Conservation (phyloP, 257 asterid genomes). For the Paraleonurus japonicus region DNA sequence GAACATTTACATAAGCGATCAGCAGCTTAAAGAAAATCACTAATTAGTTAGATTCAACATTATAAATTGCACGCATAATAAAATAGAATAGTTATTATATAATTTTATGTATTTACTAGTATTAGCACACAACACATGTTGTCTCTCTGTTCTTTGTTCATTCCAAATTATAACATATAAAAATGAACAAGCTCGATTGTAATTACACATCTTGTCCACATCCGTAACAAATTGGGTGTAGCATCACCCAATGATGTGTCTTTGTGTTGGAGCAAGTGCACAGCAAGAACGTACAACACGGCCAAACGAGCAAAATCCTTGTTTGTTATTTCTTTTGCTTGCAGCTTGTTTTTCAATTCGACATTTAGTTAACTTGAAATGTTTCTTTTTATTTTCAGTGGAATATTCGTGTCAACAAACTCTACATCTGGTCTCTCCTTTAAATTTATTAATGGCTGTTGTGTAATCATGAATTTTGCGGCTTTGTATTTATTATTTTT, state of each 20-base stretch:
- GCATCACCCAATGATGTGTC: background rate
- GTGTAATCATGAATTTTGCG: no score
- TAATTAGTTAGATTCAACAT: background rate
- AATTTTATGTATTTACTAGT: background rate
- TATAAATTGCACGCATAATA: background rate
- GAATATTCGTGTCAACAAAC: background rate
- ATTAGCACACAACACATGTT: background rate
- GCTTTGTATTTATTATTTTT: no score
- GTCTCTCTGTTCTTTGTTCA: background rate
- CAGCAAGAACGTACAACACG: background rate
- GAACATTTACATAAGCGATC: background rate
- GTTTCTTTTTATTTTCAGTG: background rate
- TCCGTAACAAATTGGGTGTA: conserved; percentile 1
- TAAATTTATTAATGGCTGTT: no score
- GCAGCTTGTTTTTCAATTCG: background rate
- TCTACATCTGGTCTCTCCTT: background rate
- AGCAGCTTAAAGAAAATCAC: background rate
- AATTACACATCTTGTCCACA: background rate
- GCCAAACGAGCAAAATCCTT: background rate
- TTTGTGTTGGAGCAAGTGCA: conserved; percentile 1
- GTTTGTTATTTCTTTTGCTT: background rate
- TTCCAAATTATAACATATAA: background rate
- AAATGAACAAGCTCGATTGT: background rate
- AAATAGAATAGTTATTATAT: background rate
- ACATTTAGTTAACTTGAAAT: background rate